phyloP scores from a whole-genome alignment of 257 asterid genomes.

The Solanum chilense region DNA sequence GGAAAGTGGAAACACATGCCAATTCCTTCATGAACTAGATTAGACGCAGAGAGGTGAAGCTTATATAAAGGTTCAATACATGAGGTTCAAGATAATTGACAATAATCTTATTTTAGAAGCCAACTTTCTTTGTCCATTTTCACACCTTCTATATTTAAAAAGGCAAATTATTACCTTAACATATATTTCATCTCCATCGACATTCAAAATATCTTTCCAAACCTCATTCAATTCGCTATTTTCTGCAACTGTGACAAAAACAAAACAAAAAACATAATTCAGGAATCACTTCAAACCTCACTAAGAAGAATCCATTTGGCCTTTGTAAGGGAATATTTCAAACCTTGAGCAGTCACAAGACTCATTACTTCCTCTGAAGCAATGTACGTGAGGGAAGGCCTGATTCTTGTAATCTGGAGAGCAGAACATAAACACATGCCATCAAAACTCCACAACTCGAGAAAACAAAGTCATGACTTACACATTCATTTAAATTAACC shows the following conservation, averaged over 20 bases:
- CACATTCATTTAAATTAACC: background rate
- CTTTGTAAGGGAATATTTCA: background rate
- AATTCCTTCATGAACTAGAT: background rate
- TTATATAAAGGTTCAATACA: background rate
- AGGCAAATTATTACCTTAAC: slow-evolving; percentile 45
- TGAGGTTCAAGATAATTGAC: background rate
- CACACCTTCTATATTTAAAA: background rate
- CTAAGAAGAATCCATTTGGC: background rate
- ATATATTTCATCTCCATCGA: slow-evolving; percentile 95
- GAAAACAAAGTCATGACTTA: background rate
- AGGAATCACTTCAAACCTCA: background rate
- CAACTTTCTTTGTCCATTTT: background rate
- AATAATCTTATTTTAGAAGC: background rate
- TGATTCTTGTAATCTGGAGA: slow-evolving; percentile 68
- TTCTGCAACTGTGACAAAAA: slow-evolving; percentile 57
- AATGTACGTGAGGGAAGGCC: slow-evolving; percentile 76
- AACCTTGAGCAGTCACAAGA: slow-evolving; percentile 98
- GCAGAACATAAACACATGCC: background rate
- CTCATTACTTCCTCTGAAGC: slow-evolving; percentile 98
- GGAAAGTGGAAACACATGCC: background rate
- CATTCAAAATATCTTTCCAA: slow-evolving; percentile 87
- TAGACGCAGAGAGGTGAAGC: background rate
- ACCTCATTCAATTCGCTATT: slow-evolving; percentile 79
- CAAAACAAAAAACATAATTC: background rate
- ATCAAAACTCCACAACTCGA: background rate